Conservation (phyloP, 371 early-diverging fungal species). For the Rhizopus delemar region DNA sequence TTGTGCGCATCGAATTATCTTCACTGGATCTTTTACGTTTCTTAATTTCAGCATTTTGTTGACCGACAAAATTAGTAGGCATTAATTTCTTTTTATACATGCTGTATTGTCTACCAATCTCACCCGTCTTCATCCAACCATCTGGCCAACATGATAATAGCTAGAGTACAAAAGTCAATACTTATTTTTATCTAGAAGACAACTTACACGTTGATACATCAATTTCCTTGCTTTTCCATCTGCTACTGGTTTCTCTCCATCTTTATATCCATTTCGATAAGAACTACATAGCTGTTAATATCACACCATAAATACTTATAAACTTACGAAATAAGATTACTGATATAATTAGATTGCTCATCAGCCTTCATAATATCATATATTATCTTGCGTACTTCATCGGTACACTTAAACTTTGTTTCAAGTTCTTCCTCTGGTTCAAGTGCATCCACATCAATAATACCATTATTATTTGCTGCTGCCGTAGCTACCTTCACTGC, state of each 20-base stretch:
- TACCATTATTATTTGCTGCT: neutral
- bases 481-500: conserved; percentile 1
- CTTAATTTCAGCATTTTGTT: neutral
- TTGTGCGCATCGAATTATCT: neutral
- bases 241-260: conserved; percentile 11
- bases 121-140: conserved; percentile 57
- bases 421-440: neutral
- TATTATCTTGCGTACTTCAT: conserved; percentile 33
- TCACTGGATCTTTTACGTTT: conserved; percentile 1
- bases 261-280: neutral
- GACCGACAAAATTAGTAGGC: neutral
- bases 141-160: conserved; percentile 50
- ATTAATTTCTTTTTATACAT: conserved; percentile 42
- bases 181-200: no score
- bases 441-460: conserved; percentile 5
- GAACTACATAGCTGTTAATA: neutral
- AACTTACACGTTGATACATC: conserved; percentile 52
- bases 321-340: neutral
- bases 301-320: neutral
- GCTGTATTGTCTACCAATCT: conserved; percentile 59
- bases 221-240: conserved; percentile 55
- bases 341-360: conserved; percentile 25
- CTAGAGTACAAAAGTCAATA: conserved; percentile 22
- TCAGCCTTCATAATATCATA: conserved; percentile 44
- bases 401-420: conserved; percentile 38